Conservation (phyloP, 495 filamentous ascomycete species). For the Neurospora tetraspora region DNA sequence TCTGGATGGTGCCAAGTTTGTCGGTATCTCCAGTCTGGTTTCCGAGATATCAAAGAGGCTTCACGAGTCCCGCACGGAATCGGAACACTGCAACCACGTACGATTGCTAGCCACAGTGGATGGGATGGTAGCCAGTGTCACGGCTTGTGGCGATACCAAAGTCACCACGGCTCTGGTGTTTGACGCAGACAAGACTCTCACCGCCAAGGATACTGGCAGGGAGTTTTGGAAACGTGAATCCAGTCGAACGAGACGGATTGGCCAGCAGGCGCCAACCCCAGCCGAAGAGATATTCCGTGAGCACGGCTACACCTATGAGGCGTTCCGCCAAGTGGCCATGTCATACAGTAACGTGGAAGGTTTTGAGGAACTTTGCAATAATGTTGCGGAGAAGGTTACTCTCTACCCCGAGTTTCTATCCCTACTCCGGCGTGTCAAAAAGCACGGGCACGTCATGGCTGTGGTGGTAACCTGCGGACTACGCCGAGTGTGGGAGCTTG, state of each 20-base stretch:
- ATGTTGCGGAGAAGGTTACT: constrained; percentile 32
- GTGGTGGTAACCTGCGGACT: constrained; percentile 51
- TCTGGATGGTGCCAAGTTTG: background rate
- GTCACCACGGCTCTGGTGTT: constrained; percentile 38
- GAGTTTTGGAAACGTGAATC: constrained; percentile 40
- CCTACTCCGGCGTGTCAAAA: constrained; percentile 29
- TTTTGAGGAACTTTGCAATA: constrained; percentile 39
- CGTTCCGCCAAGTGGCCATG: constrained; percentile 47
- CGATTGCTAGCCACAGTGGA: constrained; percentile 23
- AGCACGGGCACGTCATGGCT: constrained; percentile 34
- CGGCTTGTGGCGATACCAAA: background rate
- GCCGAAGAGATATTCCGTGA: constrained; percentile 42
- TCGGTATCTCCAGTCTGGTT: constrained; percentile 2
- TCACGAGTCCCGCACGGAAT: constrained; percentile 32
- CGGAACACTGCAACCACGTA: constrained; percentile 28
- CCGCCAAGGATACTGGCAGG: constrained; percentile 42
- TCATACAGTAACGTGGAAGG: constrained; percentile 45
- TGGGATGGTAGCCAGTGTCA: constrained; percentile 15
- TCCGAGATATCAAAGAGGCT: constrained; percentile 21
- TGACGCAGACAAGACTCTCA: constrained; percentile 51
- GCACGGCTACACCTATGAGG: constrained; percentile 44
- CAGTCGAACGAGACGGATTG: background rate
- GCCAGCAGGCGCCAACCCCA: constrained; percentile 9
- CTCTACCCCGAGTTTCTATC: constrained; percentile 42
- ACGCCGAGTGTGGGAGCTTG: constrained; percentile 46